Conservation (phyloP, 495 filamentous ascomycete genomes). For the Tuber aestivum region DNA sequence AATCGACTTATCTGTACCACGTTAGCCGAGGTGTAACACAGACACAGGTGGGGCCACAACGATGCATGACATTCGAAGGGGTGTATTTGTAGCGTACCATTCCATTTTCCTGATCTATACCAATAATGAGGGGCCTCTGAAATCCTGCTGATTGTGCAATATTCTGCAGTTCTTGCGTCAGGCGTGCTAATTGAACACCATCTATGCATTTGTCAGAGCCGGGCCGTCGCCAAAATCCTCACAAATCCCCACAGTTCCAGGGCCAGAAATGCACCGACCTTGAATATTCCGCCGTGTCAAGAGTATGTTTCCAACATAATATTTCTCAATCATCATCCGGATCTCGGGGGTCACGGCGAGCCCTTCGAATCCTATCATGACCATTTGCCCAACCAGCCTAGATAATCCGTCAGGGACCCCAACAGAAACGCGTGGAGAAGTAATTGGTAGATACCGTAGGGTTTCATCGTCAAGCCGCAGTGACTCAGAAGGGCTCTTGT, state of each 20-base stretch:
- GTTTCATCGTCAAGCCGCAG: slow-evolving; percentile 34
- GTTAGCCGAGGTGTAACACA: slow-evolving; percentile 23
- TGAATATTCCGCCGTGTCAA: slow-evolving; percentile 40
- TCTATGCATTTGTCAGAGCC: slow-evolving; percentile 31
- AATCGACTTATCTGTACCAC: slow-evolving; percentile 42
- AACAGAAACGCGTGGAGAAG: slow-evolving; percentile 4
- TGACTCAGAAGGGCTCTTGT: slow-evolving; percentile 18
- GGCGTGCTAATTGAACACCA: slow-evolving; percentile 37
- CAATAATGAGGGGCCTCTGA: slow-evolving; percentile 43
- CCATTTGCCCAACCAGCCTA: slow-evolving; percentile 43
- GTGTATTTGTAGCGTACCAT: slow-evolving; percentile 35
- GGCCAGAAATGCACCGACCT: slow-evolving; percentile 23
- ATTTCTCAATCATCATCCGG: slow-evolving; percentile 43
- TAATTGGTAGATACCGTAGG: slow-evolving; percentile 25
- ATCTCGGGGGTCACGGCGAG: slow-evolving; percentile 41
- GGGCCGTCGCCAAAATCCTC: background rate
- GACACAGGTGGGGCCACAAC: slow-evolving; percentile 9
- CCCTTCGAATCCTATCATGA: slow-evolving; percentile 43
- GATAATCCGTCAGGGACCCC: slow-evolving; percentile 11
- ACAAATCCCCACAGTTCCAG: background rate
- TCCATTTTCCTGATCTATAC: slow-evolving; percentile 44
- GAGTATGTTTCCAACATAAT: slow-evolving; percentile 42
- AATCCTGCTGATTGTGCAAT: slow-evolving; percentile 43
- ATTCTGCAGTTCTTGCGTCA: slow-evolving; percentile 43
- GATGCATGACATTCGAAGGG: slow-evolving; percentile 8